Conservation (phyloP, 768 basidiomycete genomes). For the Serendipita sp. region DNA sequence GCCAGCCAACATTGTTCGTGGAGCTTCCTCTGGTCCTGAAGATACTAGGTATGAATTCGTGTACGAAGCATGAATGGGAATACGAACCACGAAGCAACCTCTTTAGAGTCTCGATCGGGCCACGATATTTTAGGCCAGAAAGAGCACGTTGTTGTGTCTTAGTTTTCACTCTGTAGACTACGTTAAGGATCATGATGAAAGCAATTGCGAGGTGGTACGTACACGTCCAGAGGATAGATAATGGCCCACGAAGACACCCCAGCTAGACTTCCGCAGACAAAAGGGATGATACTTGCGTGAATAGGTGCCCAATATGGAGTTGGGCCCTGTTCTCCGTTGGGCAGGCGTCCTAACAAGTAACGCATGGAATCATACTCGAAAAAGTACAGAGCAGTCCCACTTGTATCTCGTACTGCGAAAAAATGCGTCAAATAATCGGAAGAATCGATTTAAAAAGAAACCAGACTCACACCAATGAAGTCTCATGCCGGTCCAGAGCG, state of each 20-base stretch:
- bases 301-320: conserved; percentile 81
- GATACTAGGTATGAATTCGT: neutral
- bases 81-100: conserved; percentile 63
- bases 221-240: conserved; percentile 93
- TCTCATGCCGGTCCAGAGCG: conserved; percentile 69
- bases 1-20: conserved; percentile 49
- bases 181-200: conserved; percentile 10
- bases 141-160: conserved; percentile 89
- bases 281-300: conserved; percentile 63
- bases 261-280: conserved; percentile 78
- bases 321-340: conserved; percentile 63
- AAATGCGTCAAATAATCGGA: neutral
- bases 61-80: neutral
- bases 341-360: conserved; percentile 61
- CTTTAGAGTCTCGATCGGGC: conserved; percentile 53
- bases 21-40: conserved; percentile 65
- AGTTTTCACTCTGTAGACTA: conserved; percentile 57
- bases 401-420: conserved; percentile 62
- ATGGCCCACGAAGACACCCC: conserved; percentile 65
- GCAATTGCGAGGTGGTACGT: conserved; percentile 18
- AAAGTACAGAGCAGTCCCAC: conserved; percentile 84
- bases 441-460: conserved; percentile 2
- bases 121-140: conserved; percentile 57
- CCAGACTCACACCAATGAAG: conserved; percentile 57
- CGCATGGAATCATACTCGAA: conserved; percentile 88